Percentiles rank a stretch among this genome's conserved stretches.
phyloP scores from a whole-genome alignment of 2,329 filamentous ascomycete genomes.

The Hypoxylon sp. region DNA sequence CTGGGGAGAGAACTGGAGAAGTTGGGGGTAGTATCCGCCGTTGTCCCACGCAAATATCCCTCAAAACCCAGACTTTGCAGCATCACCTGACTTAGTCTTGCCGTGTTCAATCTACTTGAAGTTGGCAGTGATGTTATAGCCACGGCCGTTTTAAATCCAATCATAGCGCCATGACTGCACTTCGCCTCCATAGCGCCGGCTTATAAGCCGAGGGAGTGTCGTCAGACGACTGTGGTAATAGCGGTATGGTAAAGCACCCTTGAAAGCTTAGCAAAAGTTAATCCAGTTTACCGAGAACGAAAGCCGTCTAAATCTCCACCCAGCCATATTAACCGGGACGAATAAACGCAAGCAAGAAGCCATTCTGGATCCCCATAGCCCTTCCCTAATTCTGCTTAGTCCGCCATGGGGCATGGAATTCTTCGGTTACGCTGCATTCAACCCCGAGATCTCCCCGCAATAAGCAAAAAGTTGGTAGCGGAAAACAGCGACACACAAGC shows the following conservation, averaged over 20 bases:
- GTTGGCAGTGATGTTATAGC: conserved; percentile 14
- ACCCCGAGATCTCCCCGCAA: conserved; percentile 41
- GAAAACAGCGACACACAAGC: conserved; percentile 5
- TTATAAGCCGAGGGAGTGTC: conserved; percentile 14
- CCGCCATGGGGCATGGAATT: conserved; percentile 29
- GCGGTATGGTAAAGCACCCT: background rate
- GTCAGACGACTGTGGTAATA: conserved; percentile 26
- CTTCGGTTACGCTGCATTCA: conserved; percentile 37
- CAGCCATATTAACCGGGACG: conserved; percentile 12
- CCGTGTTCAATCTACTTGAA: conserved; percentile 22
- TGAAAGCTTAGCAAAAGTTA: conserved; percentile 8
- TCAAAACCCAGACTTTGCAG: conserved; percentile 24
- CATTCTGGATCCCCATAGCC: conserved; percentile 31
- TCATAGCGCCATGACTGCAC: background rate
- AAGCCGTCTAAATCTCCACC: conserved; percentile 21
- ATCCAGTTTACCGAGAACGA: conserved; percentile 33
- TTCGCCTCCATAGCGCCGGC: conserved; percentile 1
- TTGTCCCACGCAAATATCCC: conserved; percentile 30
- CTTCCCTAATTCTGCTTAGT: conserved; percentile 1
- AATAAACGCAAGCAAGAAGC: conserved; percentile 13
- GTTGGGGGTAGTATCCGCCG: conserved; percentile 12
- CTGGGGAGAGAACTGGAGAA: conserved; percentile 10
- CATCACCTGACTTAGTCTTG: conserved; percentile 34
- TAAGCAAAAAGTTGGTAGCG: conserved; percentile 22
- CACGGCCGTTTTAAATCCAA: conserved; percentile 23